A percentile compares a stretch with the other conserved stretches of the same genome.
Evolutionary conservation across 176 grass and related monocot genomes (phyloP).

Genomic region (Avena insularis): DNA sequence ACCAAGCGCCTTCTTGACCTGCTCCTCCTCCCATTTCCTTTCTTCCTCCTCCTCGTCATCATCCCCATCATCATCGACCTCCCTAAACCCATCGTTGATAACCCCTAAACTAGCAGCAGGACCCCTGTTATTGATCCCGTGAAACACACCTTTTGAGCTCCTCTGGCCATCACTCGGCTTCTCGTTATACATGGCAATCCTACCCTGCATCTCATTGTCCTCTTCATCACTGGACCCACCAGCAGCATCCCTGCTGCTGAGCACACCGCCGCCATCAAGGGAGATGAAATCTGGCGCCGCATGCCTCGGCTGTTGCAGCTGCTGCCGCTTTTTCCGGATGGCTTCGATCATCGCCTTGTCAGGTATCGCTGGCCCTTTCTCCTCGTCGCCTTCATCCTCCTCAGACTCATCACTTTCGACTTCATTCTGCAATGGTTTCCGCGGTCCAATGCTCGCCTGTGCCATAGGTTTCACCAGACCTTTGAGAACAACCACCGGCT

Average conservation of each 20-base stretch:
- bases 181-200: constrained; percentile 71
- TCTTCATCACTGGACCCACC: constrained; percentile 90
- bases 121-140: constrained; percentile 48
- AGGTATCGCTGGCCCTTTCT: constrained; percentile 63
- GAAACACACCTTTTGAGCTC: constrained; percentile 69
- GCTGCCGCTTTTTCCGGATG: constrained; percentile 85
- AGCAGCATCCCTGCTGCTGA: constrained; percentile 64
- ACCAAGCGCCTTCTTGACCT: constrained; percentile 83
- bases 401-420: constrained; percentile 46
- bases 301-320: constrained; percentile 78
- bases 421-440: constrained; percentile 32
- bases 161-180: constrained; percentile 40
- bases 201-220: constrained; percentile 66
- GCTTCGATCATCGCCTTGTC: constrained; percentile 85
- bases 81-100: constrained; percentile 47
- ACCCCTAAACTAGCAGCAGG: constrained; percentile 47
- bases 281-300: constrained; percentile 86
- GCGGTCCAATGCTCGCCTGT: constrained; percentile 39
- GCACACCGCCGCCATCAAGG: constrained; percentile 70
- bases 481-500: constrained; percentile 79
- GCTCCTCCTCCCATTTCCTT: constrained; percentile 96
- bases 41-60: constrained; percentile 86
- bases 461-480: constrained; percentile 82
- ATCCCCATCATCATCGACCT: constrained; percentile 48
- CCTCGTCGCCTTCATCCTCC: constrained; percentile 46